A percentile compares a stretch with the other conserved stretches of the same genome.
Conservation (phyloP, 2,329 filamentous ascomycete species). For the Bipolaris cookei region DNA sequence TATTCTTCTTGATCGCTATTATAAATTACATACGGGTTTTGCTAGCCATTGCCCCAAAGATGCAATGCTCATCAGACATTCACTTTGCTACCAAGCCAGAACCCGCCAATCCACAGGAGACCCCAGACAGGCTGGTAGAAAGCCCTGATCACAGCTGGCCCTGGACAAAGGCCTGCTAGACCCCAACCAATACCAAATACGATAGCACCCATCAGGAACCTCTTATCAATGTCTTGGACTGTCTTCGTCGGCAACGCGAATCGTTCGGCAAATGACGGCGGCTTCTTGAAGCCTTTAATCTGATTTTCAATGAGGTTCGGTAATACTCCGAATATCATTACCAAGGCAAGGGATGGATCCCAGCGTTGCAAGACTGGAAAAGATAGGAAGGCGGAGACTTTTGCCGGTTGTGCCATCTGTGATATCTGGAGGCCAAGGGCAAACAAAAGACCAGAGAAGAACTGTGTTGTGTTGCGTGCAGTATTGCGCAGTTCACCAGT, state of each 20-base stretch:
- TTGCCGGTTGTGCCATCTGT: constrained; percentile 59
- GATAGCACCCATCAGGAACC: constrained; percentile 55
- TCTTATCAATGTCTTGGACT: constrained; percentile 56
- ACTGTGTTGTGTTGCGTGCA: constrained; percentile 50
- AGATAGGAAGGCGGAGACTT: constrained; percentile 59
- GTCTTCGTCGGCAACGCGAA: constrained; percentile 56
- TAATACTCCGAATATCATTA: constrained; percentile 58
- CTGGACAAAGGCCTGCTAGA: constrained; percentile 59
- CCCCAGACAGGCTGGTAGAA: constrained; percentile 58
- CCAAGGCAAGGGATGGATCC: constrained; percentile 58
- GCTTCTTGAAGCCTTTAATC: constrained; percentile 31
- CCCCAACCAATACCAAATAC: constrained; percentile 62
- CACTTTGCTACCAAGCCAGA: constrained; percentile 49
- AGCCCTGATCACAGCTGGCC: constrained; percentile 57
- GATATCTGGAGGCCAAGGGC: constrained; percentile 59
- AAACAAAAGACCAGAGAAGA: constrained; percentile 58
- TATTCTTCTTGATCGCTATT: neutral
- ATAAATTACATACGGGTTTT: neutral
- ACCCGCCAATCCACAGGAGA: constrained; percentile 55
- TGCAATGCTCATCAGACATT: neutral
- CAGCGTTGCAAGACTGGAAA: constrained; percentile 52
- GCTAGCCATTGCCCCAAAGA: neutral
- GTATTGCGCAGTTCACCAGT: constrained; percentile 4
- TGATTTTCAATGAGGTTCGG: constrained; percentile 51
- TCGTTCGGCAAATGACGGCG: constrained; percentile 51